Conservation (phyloP, 2,329 filamentous ascomycete species). For the Daldinia sp. region DNA sequence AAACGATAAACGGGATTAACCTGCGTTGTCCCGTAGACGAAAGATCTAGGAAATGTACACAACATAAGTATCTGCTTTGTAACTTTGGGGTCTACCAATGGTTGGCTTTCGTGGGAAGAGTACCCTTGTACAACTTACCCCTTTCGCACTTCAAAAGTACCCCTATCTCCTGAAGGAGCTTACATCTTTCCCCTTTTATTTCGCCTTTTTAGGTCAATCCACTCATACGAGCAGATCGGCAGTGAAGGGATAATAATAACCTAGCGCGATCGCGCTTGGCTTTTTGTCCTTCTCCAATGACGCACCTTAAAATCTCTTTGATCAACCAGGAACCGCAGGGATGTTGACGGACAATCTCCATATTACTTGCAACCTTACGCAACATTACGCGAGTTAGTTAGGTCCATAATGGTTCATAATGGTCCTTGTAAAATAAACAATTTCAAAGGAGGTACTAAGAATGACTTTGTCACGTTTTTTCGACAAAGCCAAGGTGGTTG, state of each 20-base stretch:
- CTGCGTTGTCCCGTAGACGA: not conserved
- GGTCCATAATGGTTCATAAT: slow-evolving; percentile 17
- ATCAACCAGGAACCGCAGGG: slow-evolving; percentile 43
- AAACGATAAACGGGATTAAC: slow-evolving; percentile 1
- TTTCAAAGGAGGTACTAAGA: slow-evolving; percentile 31
- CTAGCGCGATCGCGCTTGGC: slow-evolving; percentile 40
- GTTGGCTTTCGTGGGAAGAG: not conserved
- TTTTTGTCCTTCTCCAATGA: slow-evolving; percentile 41
- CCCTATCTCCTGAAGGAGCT: slow-evolving; percentile 6
- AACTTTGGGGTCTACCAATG: not conserved
- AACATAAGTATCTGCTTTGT: slow-evolving; percentile 1
- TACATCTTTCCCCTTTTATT: slow-evolving; percentile 37
- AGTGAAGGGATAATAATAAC: slow-evolving; percentile 34
- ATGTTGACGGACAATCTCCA: slow-evolving; percentile 43
- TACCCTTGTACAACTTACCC: slow-evolving; percentile 5
- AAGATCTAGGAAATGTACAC: slow-evolving; percentile 5
- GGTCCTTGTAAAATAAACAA: slow-evolving; percentile 33
- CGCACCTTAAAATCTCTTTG: slow-evolving; percentile 33
- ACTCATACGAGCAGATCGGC: slow-evolving; percentile 37
- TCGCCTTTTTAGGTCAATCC: slow-evolving; percentile 34
- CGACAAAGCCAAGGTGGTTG: slow-evolving; percentile 21
- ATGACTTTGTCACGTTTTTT: slow-evolving; percentile 28
- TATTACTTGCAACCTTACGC: slow-evolving; percentile 40
- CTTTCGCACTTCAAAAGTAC: slow-evolving; percentile 5
- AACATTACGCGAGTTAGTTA: slow-evolving; percentile 16